A percentile compares a stretch with the other conserved stretches of the same genome.
Conservation (phyloP, 768 basidiomycete species). For the Boletus huronensis region DNA sequence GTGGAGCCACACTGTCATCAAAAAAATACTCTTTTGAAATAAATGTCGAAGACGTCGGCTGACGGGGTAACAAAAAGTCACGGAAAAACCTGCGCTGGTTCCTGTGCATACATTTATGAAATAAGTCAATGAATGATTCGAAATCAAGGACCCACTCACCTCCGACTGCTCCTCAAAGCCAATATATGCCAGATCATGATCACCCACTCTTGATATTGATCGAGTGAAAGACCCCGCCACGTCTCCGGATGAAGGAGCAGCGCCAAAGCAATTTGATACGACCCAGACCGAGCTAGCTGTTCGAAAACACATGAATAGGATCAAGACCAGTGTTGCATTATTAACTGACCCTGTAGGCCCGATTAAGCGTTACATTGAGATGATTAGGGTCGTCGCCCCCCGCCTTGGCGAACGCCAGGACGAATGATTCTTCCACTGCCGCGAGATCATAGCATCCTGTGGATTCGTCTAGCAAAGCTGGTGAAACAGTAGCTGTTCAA, state of each 20-base stretch:
- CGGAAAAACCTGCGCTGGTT: slow-evolving; percentile 62
- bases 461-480: slow-evolving; percentile 7
- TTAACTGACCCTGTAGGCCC: slow-evolving; percentile 57
- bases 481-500: neutral
- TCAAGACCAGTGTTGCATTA: neutral
- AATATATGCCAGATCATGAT: slow-evolving; percentile 76
- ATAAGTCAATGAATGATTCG: neutral
- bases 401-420: slow-evolving; percentile 59
- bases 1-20: slow-evolving; percentile 32
- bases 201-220: slow-evolving; percentile 72
- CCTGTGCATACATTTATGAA: slow-evolving; percentile 29
- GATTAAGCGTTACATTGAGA: slow-evolving; percentile 59
- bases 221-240: slow-evolving; percentile 64
- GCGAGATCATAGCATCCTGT: slow-evolving; percentile 68
- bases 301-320: slow-evolving; percentile 11
- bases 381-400: slow-evolving; percentile 60
- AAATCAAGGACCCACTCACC: slow-evolving; percentile 41
- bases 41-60: slow-evolving; percentile 50
- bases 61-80: slow-evolving; percentile 61
- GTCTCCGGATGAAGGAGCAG: slow-evolving; percentile 63
- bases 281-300: slow-evolving; percentile 68
- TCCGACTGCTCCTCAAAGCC: slow-evolving; percentile 60
- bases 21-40: slow-evolving; percentile 57
- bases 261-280: slow-evolving; percentile 57
- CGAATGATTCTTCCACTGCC: slow-evolving; percentile 62